Evolutionary conservation across 805 yeast species (phyloP).

Genomic region (Novakomyces olei): DNA sequence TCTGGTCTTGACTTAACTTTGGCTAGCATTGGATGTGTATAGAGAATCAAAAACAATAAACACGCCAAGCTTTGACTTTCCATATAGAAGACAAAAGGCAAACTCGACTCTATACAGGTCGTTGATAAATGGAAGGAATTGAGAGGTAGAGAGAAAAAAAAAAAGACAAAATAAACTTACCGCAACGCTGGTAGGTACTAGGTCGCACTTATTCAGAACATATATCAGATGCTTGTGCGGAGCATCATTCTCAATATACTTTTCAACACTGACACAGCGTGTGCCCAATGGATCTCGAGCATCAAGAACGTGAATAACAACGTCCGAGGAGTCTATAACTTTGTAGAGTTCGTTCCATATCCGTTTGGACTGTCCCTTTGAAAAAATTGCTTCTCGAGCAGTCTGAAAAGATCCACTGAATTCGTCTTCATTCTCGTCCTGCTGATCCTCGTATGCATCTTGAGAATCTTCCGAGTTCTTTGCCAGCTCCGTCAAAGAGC

Average conservation of each 20-base stretch:
- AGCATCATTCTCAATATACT: slow-evolving; percentile 77
- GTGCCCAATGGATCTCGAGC: slow-evolving; percentile 97
- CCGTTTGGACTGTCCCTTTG: slow-evolving; percentile 93
- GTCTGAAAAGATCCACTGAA: slow-evolving; percentile 73
- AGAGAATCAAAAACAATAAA: slow-evolving; percentile 3
- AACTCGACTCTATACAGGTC: too few species aligned
- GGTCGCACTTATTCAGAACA: slow-evolving; percentile 90
- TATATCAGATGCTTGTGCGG: slow-evolving; percentile 90
- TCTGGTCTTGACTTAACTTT: slow-evolving; percentile 36
- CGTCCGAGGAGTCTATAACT: slow-evolving; percentile 94
- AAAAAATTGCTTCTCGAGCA: slow-evolving; percentile 87
- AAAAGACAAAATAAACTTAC: slow-evolving; percentile 36
- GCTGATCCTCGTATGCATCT: slow-evolving; percentile 45
- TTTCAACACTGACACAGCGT: slow-evolving; percentile 80
- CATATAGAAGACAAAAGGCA: slow-evolving; percentile 5
- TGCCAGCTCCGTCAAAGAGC: slow-evolving; percentile 62
- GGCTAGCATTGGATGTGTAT: slow-evolving; percentile 24
- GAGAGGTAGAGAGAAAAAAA: slow-evolving; percentile 6
- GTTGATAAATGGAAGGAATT: slow-evolving; percentile 7
- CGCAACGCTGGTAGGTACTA: slow-evolving; percentile 98
- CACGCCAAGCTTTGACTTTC: neutral
- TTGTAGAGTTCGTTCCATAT: slow-evolving; percentile 96
- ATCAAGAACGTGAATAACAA: slow-evolving; percentile 84
- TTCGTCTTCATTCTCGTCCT: slow-evolving; percentile 37
- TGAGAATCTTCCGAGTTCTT: slow-evolving; percentile 33